Percentiles rank a stretch among this genome's conserved stretches.
Conservation (phyloP, 2,329 filamentous ascomycete genomes). For the Fusarium circinatum region DNA sequence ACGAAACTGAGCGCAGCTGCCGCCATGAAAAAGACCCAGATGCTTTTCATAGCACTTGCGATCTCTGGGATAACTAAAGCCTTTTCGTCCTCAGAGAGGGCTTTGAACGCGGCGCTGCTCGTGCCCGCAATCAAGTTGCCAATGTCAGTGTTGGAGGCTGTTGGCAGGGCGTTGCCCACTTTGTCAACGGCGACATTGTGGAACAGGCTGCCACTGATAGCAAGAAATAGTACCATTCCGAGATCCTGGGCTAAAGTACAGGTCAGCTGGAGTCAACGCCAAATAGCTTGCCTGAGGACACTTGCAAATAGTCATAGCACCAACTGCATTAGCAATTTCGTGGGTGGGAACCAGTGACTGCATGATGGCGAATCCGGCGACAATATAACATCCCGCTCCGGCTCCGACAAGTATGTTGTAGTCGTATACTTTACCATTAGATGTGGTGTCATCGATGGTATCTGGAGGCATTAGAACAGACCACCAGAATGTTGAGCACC, state of each 20-base stretch:
- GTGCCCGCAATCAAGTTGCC: background rate
- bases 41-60: background rate
- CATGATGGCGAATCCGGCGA: background rate
- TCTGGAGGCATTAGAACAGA: background rate
- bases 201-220: background rate
- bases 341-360: background rate
- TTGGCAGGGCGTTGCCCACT: background rate
- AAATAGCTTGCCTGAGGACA: rapidly evolving
- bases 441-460: background rate
- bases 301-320: background rate
- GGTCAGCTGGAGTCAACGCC: rapidly evolving
- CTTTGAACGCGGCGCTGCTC: background rate
- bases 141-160: background rate
- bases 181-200: background rate
- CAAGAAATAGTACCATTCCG: background rate
- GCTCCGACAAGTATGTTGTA: background rate
- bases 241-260: background rate
- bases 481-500: rapidly evolving
- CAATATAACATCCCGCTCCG: background rate
- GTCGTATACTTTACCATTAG: background rate
- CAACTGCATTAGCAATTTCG: background rate
- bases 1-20: background rate
- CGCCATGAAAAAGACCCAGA: background rate
- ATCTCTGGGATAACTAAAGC: background rate
- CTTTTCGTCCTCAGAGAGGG: background rate